Base-by-base conservation (phyloP, 2,329 filamentous ascomycete species). In the Talaromyces pinophilus region DNA sequence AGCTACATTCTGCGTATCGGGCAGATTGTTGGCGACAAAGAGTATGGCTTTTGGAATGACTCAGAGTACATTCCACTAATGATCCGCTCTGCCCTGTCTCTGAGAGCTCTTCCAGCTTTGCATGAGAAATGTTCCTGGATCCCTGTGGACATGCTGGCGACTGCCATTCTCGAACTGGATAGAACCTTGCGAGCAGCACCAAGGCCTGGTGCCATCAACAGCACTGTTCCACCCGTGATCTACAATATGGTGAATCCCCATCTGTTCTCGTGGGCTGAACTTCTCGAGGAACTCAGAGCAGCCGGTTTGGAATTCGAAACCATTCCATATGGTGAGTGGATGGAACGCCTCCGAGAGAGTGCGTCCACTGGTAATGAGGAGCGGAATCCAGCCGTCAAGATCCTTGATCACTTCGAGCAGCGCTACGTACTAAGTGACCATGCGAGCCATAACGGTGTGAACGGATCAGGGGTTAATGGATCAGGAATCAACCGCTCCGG, bases 11-110 rank as follows among this genome's bases (percentile, higher is more conserved):
- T 71, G 33, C 75, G 78, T 0, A 72, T 79, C 2, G 78, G 78
- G 5, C 78, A 79, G 57, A 72, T 80, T 35, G 74, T 70, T 11
- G 77, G 77, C 0, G 72, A 63, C 13, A 74, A 60, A 59, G 73
- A 74, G n/a, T 71, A 71, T 5, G 86, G 85, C 0, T 70, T 72
- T 22, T 89, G 87, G 87, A 87, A 85, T 68, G 42, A 44, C 42
- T n/a, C 42, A 17, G 42, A 44, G 42, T 44, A 44, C 17, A 44
- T 44, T 19, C 42, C 42, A 44, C 42, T 44, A n/a, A 19, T 44
- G 17, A 44, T 44, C 3, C 15, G 42, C 15, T 44, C 42, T 17
- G 42, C 42, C 19, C n/a, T 44, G 42, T 44, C 42, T n/a, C 17
- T 44, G 42, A 44, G 19, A 15, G 42, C 42, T 6, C 42, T 44